Evolutionary conservation across 495 filamentous ascomycete genomes (phyloP).

Genomic region (Opeltia flavorubescens): DNA sequence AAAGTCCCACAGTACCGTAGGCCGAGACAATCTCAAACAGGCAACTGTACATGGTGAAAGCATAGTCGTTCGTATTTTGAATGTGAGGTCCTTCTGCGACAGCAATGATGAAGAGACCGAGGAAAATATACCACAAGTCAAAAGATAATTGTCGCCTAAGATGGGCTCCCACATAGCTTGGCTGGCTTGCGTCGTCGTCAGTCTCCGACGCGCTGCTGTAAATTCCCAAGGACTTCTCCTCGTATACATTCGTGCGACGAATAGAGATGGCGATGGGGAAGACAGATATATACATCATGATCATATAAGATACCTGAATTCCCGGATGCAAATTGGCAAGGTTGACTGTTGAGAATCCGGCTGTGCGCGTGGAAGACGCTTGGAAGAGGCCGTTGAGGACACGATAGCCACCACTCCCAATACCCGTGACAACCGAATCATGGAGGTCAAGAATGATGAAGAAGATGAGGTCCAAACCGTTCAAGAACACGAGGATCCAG

Average conservation of each 20-base stretch:
- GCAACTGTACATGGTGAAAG: constrained; percentile 67
- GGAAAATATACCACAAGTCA: constrained; percentile 87
- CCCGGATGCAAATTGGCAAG: constrained; percentile 69
- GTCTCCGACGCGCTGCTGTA: constrained; percentile 39
- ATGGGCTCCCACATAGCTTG: constrained; percentile 77
- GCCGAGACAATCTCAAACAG: constrained; percentile 87
- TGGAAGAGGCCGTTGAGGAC: constrained; percentile 80
- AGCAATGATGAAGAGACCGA: constrained; percentile 75
- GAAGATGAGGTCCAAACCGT: constrained; percentile 71
- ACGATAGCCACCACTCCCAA: constrained; percentile 51
- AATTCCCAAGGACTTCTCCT: constrained; percentile 82
- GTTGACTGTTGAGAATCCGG: constrained; percentile 71
- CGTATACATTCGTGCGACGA: constrained; percentile 90
- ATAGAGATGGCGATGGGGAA: constrained; percentile 91
- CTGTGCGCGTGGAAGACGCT: constrained; percentile 72
- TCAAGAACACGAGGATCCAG: constrained; percentile 66
- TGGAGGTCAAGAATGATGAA: constrained; percentile 82
- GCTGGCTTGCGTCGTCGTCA: constrained; percentile 39
- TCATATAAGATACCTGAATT: constrained; percentile 84
- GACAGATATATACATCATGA: constrained; percentile 99
- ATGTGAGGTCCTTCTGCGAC: constrained; percentile 64
- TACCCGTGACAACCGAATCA: constrained; percentile 43
- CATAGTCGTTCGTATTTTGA: constrained; percentile 36
- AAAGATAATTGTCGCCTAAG: constrained; percentile 82
- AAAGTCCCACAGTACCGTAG: constrained; percentile 89